Conservation (phyloP, 305 asterid genomes). For the Ajuga reptans region DNA sequence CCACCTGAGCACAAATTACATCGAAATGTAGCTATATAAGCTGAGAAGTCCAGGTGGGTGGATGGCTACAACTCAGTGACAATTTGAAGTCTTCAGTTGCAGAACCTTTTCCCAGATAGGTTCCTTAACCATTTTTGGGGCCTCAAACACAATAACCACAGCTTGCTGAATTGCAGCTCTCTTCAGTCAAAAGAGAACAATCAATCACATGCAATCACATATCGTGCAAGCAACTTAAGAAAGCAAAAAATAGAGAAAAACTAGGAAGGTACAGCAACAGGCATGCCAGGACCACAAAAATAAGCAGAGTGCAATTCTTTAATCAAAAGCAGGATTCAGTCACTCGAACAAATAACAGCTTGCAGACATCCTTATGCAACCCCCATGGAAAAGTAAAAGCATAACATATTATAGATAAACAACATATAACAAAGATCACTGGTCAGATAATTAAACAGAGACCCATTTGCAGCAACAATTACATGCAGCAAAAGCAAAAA, state of each 20-base stretch:
- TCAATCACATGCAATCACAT: neutral
- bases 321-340: neutral
- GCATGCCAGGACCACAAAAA: neutral
- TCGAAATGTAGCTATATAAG: neutral
- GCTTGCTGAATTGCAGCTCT: neutral
- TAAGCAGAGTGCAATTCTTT: neutral
- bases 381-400: no score
- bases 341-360: no score
- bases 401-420: no score
- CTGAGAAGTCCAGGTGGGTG: neutral
- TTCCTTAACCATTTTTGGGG: neutral
- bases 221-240: neutral
- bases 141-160: conserved; percentile 17
- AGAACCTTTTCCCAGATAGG: conserved; percentile 21
- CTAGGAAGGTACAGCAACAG: neutral
- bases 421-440: neutral
- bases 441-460: neutral
- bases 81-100: conserved; percentile 27
- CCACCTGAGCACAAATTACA: neutral
- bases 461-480: conserved; percentile 17
- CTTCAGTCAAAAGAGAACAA: neutral
- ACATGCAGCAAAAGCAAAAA: conserved; percentile 17
- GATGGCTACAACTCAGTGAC: conserved; percentile 15
- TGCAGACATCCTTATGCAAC: no score
- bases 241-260: neutral